Conservation (phyloP, 257 asterid species). For the Solanum etuberosum region DNA sequence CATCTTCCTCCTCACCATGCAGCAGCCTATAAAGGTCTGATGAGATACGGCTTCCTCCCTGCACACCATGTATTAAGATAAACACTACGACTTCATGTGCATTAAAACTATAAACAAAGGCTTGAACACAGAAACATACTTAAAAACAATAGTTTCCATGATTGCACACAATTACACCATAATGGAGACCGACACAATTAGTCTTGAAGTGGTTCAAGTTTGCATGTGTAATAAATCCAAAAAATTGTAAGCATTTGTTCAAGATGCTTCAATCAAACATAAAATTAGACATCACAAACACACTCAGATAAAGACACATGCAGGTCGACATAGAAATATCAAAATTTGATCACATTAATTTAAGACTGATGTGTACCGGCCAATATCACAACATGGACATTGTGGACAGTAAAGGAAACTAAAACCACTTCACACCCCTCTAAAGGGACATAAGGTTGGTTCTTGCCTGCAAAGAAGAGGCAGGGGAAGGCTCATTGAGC, state of each 20-base stretch:
- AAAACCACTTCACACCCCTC: background rate
- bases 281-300: background rate
- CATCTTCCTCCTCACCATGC: slow-evolving; percentile 93
- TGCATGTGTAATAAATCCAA: background rate
- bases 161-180: background rate
- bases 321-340: background rate
- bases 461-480: slow-evolving; percentile 83
- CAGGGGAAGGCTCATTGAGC: slow-evolving; percentile 93
- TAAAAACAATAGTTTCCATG: background rate
- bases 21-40: slow-evolving; percentile 78
- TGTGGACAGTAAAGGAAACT: background rate
- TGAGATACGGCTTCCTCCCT: slow-evolving; percentile 84
- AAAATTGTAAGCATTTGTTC: background rate
- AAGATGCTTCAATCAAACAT: background rate
- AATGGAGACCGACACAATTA: background rate
- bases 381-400: background rate
- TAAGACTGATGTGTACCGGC: background rate
- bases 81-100: background rate
- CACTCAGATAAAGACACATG: background rate
- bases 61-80: slow-evolving; percentile 12
- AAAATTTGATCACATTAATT: background rate
- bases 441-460: background rate
- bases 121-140: background rate
- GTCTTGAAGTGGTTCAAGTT: background rate
- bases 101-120: background rate